Base-by-base conservation (phyloP, 768 basidiomycete species). In the Lactifluus subvellereus region DNA sequence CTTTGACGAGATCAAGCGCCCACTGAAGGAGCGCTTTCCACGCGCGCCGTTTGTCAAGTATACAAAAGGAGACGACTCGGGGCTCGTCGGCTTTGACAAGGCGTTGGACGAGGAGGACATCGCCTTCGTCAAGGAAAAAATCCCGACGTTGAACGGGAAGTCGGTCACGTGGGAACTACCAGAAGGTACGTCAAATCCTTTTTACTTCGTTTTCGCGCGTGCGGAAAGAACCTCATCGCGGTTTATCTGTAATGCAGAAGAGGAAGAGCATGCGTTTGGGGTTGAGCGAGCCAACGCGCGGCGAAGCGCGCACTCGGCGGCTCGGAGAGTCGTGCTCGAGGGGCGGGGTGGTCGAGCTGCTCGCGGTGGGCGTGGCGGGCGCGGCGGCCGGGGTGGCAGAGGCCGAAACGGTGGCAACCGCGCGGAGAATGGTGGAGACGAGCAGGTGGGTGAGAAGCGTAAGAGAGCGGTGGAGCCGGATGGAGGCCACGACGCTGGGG, bases 401-500 rank as follows among this genome's bases (percentile, higher is more conserved):
- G 54, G 52, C 49, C 64, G 70, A 51, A 66, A 58, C 1, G n/a
- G 59, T n/a, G 70, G 60, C 47, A 47, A 67, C 32, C 69, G 58
- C 3, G 66, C 62, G 10, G 70, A 65, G 4, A 62, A 64, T 11
- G 68, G 75, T 11, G 66, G 59, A 37, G 80, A 76, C 8, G 83
- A 82, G 47, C 76, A 77, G 62, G 72, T 76, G 1, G 88, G 88
- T 33, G 87, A 87, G 66, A 92, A 92, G 77, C 78, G 89, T 62
- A 92, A 91, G 72, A 82, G 88, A 43, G 84, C 80, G 1, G 78
- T 88, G 0, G 89, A 91, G 70, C 89, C 88, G 1, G 89, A 91
- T 69, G 89, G 89, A 67, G 89, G 86, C 0, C 83, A 85, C 3
- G 82, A 86, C 67, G 78, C 80, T 32, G 89, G 89, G 10, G 72